Conservation (phyloP, 176 grass and related monocot species). For the Hordeum vulgare region DNA sequence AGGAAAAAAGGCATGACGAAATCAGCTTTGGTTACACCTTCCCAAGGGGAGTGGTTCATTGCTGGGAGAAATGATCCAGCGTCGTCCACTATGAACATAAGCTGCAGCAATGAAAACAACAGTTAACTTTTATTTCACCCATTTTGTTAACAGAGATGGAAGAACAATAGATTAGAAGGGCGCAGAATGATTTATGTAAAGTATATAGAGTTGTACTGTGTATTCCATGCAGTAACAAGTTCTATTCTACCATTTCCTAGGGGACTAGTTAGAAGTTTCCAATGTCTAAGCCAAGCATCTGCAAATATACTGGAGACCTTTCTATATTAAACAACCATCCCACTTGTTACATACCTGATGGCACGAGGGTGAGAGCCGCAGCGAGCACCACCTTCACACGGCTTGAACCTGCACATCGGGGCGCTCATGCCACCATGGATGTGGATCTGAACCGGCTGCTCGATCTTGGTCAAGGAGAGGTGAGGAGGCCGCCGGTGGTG, state of each 20-base stretch:
- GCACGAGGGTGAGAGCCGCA: too few species aligned
- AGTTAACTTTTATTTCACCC: neutral
- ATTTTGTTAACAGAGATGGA: neutral
- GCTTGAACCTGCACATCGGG: too few species aligned
- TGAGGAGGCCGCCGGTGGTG: too few species aligned
- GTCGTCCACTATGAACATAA: constrained; percentile 91
- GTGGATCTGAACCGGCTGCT: too few species aligned
- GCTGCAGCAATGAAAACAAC: constrained; percentile 42
- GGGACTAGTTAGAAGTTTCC: neutral
- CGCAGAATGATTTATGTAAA: too few species aligned
- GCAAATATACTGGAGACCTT: neutral
- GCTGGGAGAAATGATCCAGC: constrained; percentile 60
- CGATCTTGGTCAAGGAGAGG: too few species aligned
- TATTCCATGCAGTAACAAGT: neutral
- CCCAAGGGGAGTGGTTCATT: constrained; percentile 76
- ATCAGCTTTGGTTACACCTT: constrained; percentile 72
- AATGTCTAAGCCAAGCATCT: neutral
- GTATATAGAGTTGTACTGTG: neutral
- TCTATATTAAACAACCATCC: neutral
- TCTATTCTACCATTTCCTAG: neutral
- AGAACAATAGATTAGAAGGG: neutral
- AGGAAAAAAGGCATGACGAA: constrained; percentile 98
- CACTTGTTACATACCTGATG: neutral
- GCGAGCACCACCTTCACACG: too few species aligned
- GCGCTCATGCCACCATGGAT: too few species aligned